Percentiles rank a stretch among this genome's conserved stretches.
phyloP scores from a whole-genome alignment of 176 grass and related monocot genomes.

The Echinochloa phyllopogon region DNA sequence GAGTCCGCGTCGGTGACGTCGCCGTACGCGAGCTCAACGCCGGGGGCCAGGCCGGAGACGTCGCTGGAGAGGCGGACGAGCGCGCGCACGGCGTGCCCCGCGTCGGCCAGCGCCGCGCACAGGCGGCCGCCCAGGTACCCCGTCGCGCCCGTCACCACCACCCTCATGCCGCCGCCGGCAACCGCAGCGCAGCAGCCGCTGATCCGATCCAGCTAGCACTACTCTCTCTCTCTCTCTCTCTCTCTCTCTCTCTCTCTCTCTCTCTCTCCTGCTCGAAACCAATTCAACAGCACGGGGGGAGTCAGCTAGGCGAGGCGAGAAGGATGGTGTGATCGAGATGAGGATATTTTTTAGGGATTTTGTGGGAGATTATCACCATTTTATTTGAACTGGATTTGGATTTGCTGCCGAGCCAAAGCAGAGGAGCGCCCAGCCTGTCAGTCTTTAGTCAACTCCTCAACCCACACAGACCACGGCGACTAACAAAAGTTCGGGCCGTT shows the following conservation, averaged over 20 bases:
- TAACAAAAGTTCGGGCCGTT: neutral
- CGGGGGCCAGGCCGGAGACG: constrained; percentile 43
- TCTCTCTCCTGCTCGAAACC: neutral
- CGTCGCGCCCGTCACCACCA: constrained; percentile 81
- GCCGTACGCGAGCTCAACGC: constrained; percentile 69
- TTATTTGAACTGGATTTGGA: constrained; percentile 17
- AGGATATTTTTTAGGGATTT: neutral
- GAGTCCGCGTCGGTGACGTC: constrained; percentile 79
- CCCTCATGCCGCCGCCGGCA: constrained; percentile 44
- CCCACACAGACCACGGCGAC: neutral
- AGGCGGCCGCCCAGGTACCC: constrained; percentile 78
- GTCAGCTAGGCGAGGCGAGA: neutral
- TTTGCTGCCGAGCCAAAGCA: neutral
- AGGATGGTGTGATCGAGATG: neutral
- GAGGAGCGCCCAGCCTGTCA: neutral
- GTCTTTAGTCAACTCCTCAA: neutral
- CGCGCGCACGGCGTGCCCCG: constrained; percentile 69
- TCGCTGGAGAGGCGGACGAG: constrained; percentile 76
- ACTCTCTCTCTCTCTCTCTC: neutral
- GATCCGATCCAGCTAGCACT: neutral
- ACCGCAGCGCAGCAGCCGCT: constrained; percentile 10
- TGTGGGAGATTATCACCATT: neutral
- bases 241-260: neutral
- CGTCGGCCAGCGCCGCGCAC: constrained; percentile 60
- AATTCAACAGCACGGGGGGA: neutral